phyloP scores from a whole-genome alignment of 805 yeast species.

The Metschnikowia hibisci region DNA sequence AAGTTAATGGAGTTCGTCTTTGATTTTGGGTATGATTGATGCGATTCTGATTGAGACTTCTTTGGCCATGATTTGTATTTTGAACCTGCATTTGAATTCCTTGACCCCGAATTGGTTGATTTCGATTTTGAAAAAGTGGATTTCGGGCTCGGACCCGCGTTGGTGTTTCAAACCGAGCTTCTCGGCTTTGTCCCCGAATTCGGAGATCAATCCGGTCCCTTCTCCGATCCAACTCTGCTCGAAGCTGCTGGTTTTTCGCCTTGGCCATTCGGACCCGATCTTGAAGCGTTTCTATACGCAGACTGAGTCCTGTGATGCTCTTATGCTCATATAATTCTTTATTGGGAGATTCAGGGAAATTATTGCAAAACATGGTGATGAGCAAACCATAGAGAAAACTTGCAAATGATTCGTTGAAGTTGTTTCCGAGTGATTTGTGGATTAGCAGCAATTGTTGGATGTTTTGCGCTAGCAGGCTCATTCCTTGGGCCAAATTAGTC shows the following conservation, averaged over 20 bases:
- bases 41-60: background rate
- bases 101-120: background rate
- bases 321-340: constrained; percentile 31
- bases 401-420: constrained; percentile 75
- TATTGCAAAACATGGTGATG: constrained; percentile 86
- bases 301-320: constrained; percentile 20
- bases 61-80: background rate
- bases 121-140: background rate
- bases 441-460: constrained; percentile 53
- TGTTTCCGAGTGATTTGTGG: constrained; percentile 55
- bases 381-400: constrained; percentile 74
- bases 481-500: constrained; percentile 36
- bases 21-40: no score
- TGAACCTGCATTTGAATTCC: no score
- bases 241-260: constrained; percentile 12
- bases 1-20: background rate
- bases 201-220: no score
- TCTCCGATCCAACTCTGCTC: background rate
- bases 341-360: constrained; percentile 49
- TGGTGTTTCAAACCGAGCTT: constrained; percentile 1
- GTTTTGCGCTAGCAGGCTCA: constrained; percentile 55
- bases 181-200: background rate
- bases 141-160: background rate
- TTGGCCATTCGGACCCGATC: constrained; percentile 20
- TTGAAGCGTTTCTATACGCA: constrained; percentile 22